phyloP scores from a whole-genome alignment of 805 yeast genomes.

The Lipomyces anomalus region DNA sequence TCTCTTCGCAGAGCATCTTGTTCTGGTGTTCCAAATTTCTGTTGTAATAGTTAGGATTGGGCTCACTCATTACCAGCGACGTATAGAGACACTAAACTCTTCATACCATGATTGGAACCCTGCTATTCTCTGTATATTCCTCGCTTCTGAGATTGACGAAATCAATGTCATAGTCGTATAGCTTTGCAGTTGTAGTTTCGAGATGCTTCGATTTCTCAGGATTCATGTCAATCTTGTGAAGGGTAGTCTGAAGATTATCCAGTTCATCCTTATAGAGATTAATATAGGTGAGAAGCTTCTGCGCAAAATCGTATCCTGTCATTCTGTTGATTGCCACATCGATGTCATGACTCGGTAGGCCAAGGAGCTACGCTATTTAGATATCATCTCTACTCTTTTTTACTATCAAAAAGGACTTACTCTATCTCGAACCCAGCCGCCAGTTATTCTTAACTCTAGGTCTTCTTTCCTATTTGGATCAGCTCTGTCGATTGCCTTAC shows the following conservation, averaged over 20 bases:
- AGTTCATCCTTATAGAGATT: conserved; percentile 12
- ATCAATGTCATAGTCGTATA: conserved; percentile 82
- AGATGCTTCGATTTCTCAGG: conserved; percentile 95
- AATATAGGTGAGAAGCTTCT: conserved; percentile 49
- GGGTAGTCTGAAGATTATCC: conserved; percentile 15
- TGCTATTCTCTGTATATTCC: conserved; percentile 70
- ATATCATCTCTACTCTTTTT: background rate
- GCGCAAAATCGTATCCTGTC: conserved; percentile 84
- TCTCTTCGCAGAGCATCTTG: conserved; percentile 92
- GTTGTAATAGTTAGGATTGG: background rate
- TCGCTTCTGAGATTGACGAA: conserved; percentile 89
- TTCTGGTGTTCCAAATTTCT: conserved; percentile 78
- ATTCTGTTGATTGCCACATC: conserved; percentile 84
- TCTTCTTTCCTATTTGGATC: conserved; percentile 19
- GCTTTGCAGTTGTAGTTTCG: conserved; percentile 90
- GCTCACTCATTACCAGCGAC: background rate
- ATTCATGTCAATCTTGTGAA: conserved; percentile 40
- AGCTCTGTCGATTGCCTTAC: conserved; percentile 24
- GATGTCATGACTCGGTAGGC: conserved; percentile 73
- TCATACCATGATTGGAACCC: conserved; percentile 59
- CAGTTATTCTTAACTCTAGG: conserved; percentile 75
- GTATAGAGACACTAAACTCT: conserved; percentile 1
- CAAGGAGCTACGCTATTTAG: conserved; percentile 48
- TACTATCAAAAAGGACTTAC: conserved; percentile 2
- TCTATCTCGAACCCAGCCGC: conserved; percentile 97